These are phyloP conservation scores for Dactylellina sp. DNA, from an alignment of 2,329 filamentous ascomycete species.

Conservation along the genomic window DNA sequence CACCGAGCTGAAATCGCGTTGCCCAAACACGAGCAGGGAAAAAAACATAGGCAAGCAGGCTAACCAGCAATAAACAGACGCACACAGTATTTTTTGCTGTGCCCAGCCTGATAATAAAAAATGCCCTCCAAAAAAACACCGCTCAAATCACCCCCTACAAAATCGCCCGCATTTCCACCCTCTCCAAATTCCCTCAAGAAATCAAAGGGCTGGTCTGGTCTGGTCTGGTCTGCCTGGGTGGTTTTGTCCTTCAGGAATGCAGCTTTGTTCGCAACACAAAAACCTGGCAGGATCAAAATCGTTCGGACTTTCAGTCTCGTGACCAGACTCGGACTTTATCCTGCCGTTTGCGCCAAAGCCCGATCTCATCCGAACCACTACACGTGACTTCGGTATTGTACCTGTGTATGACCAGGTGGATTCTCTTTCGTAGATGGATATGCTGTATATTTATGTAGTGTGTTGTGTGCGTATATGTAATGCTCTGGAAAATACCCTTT, in stretches of 20 bases:
- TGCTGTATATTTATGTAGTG: too few relatives aligned
- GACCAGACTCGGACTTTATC: slow-evolving; percentile 18
- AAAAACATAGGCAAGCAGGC: slow-evolving; percentile 5
- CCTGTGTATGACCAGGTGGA: neutral
- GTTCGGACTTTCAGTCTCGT: too few relatives aligned
- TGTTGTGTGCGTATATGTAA: too few relatives aligned
- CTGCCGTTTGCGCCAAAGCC: neutral
- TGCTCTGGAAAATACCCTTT: too few relatives aligned
- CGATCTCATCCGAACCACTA: neutral
- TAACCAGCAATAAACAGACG: slow-evolving; percentile 7
- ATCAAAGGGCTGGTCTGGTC: slow-evolving; percentile 15
- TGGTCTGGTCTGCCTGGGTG: slow-evolving; percentile 1
- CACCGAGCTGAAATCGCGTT: too few relatives aligned
- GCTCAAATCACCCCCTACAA: slow-evolving; percentile 53
- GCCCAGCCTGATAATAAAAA: too few relatives aligned
- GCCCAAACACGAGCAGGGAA: neutral
- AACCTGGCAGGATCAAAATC: too few relatives aligned
- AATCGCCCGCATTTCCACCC: slow-evolving; percentile 38
- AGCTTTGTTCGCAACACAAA: slow-evolving; percentile 6
- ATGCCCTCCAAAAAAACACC: slow-evolving; percentile 21
- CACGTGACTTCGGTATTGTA: slow-evolving; percentile 3
- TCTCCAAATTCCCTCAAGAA: slow-evolving; percentile 49
- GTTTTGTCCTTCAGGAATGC: slow-evolving; percentile 1
- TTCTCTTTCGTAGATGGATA: too few relatives aligned
- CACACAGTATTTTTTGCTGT: too few relatives aligned